Conservation (phyloP, 305 asterid species). For the Solanum hybrid region DNA sequence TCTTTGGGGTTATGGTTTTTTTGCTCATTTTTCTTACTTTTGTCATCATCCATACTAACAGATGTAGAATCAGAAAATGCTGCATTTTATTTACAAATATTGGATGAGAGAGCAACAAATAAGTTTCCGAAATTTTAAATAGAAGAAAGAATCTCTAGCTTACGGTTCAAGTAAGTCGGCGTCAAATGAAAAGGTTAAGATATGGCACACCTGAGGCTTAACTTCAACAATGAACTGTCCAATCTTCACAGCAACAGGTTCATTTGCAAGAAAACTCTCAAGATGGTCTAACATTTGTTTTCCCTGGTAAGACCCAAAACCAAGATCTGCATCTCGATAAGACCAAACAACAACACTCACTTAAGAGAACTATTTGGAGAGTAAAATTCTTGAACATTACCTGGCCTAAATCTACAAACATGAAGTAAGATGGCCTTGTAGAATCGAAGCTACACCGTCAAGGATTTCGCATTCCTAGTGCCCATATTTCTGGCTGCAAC, state of each 20-base stretch:
- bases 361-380: not conserved
- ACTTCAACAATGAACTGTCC: slow-evolving; percentile 44
- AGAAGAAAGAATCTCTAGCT: slow-evolving; percentile 9
- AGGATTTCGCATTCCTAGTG: slow-evolving; percentile 75
- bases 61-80: slow-evolving; percentile 65
- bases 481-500: slow-evolving; percentile 73
- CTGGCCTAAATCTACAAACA: slow-evolving; percentile 80
- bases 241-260: slow-evolving; percentile 36
- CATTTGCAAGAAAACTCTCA: slow-evolving; percentile 39
- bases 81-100: slow-evolving; percentile 20
- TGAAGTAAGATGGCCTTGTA: slow-evolving; percentile 64
- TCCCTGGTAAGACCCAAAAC: slow-evolving; percentile 35
- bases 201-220: slow-evolving; percentile 31
- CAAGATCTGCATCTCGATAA: slow-evolving; percentile 32
- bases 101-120: slow-evolving; percentile 20
- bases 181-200: slow-evolving; percentile 35
- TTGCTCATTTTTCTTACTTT: slow-evolving; percentile 22
- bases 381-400: slow-evolving; percentile 19
- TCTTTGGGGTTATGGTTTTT: not conserved
- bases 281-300: slow-evolving; percentile 40
- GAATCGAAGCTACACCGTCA: slow-evolving; percentile 98
- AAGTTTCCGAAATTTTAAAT: not conserved
- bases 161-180: slow-evolving; percentile 58
- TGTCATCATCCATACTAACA: slow-evolving; percentile 24
- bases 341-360: slow-evolving; percentile 36